Evolutionary conservation across 2,329 filamentous ascomycete species (phyloP), one percentile per base, ranked within the genome.

Genomic region (Trichoderma atrobrunneum): DNA sequence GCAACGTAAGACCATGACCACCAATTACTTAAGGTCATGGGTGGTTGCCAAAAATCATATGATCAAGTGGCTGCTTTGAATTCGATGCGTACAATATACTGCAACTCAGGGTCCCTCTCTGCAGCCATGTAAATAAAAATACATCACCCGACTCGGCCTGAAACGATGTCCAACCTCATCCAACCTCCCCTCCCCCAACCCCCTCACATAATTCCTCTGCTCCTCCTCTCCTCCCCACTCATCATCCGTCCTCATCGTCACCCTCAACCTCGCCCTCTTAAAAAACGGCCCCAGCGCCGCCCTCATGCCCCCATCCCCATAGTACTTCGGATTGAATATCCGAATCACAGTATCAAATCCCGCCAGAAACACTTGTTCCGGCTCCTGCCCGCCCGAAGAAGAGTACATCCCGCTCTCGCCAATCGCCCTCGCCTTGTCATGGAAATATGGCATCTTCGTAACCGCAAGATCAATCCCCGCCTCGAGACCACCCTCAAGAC

Each of bases 331-430:
- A 63, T 92, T 85, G 69, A 93, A 88, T 67, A 95, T 89, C 24
- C 93, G 87, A 18, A 92, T 88, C 7, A 95, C 82, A 0, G 93
- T 95, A 77, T 95, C 93, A 78, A 90, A 95, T 32, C 93, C 93
- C 2, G 89, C 87, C 3, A 95, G 86, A 77, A 93, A 93, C 5
- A 92, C 82, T 76, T 94, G 91, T 68, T 86, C 82, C 8, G 79
- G 77, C 11, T 78, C 68, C 74, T 21, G 18, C 16, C 12, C 8
- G 24, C 11, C 39, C 26, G 7, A 51, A 14, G 61, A 14, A 24
- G 16, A 26, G 51, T 88, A 89, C 48, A 83, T 82, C 0, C 82
- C 82, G 0, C 80, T 79, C 10, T 79, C 77, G 0, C 84, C 82
- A 32, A 95, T 89, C 1, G 88, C 89, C 14, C 77, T 75, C 8